Percentiles rank a stretch among this genome's conserved stretches.
Evolutionary conservation across 1,284 basidiomycete genomes (phyloP).

Genomic region (Boletellus deceptivus): DNA sequence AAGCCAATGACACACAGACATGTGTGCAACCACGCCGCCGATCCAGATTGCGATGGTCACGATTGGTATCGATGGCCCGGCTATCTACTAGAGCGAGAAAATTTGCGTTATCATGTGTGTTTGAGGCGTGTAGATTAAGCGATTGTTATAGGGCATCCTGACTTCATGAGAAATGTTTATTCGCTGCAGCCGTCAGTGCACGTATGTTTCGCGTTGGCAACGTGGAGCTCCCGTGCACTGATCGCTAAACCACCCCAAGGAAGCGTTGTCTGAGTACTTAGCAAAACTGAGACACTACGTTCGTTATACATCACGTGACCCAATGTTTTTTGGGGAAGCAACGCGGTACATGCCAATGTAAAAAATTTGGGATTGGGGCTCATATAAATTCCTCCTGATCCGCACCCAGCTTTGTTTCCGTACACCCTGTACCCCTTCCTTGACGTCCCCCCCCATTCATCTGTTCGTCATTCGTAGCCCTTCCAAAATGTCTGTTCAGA

Average conservation of each 20-base stretch:
- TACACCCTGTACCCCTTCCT: slow-evolving; percentile 2
- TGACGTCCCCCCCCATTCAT: neutral
- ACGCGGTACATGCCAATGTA: slow-evolving; percentile 18
- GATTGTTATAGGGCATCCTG: slow-evolving; percentile 9
- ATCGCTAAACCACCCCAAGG: neutral
- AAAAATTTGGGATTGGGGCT: slow-evolving; percentile 37
- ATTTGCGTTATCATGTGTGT: slow-evolving; percentile 11
- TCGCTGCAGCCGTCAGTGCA: neutral
- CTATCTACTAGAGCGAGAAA: slow-evolving; percentile 2
- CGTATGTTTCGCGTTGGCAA: neutral
- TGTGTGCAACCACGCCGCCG: slow-evolving; percentile 19
- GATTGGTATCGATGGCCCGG: slow-evolving; percentile 32
- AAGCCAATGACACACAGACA: slow-evolving; percentile 11
- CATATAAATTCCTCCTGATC: slow-evolving; percentile 24
- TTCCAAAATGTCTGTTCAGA: slow-evolving; percentile 32
- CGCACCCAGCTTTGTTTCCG: slow-evolving; percentile 5
- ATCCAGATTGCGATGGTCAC: slow-evolving; percentile 17
- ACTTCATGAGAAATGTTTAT: neutral
- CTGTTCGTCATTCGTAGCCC: slow-evolving; percentile 5
- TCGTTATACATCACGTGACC: slow-evolving; percentile 31
- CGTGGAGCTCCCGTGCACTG: neutral
- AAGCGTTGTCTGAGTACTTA: too few relatives aligned
- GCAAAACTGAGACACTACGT: slow-evolving; percentile 3
- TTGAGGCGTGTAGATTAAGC: slow-evolving; percentile 10
- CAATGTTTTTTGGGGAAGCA: slow-evolving; percentile 30